Percentiles rank a stretch among this genome's conserved stretches.
phyloP scores from a whole-genome alignment of 257 asterid genomes.

The Nicotiana attenuata region DNA sequence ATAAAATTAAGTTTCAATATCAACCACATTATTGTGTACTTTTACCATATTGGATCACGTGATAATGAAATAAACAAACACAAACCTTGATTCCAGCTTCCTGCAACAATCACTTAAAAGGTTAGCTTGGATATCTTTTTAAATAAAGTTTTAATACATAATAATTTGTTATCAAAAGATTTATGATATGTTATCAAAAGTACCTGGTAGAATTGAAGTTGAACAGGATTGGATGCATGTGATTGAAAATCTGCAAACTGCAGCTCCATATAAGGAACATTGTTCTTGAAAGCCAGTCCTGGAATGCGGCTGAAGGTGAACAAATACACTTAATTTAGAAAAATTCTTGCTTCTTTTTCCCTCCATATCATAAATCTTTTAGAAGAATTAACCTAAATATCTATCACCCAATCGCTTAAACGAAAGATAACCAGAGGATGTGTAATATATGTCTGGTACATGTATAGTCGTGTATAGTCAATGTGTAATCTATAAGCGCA shows the following conservation, averaged over 20 bases:
- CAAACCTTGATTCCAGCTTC: slow-evolving; percentile 83
- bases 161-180: background rate
- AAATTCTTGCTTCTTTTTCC: background rate
- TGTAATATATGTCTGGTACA: too few species aligned
- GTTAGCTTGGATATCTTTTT: background rate
- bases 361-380: background rate
- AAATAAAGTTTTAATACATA: background rate
- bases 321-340: background rate
- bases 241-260: slow-evolving; percentile 35
- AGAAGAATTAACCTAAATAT: too few species aligned
- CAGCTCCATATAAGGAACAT: slow-evolving; percentile 51
- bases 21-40: background rate
- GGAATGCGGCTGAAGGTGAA: slow-evolving; percentile 50
- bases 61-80: background rate
- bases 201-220: slow-evolving; percentile 66
- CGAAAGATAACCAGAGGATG: too few species aligned
- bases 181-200: background rate
- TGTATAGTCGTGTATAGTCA: too few species aligned
- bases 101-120: slow-evolving; percentile 28
- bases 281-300: slow-evolving; percentile 59
- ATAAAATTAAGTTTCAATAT: background rate
- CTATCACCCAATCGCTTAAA: too few species aligned
- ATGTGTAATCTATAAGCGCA: too few species aligned
- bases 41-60: background rate
- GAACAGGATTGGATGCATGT: slow-evolving; percentile 37